Percentiles rank a stretch among this genome's conserved stretches.
Conservation (phyloP, 768 basidiomycete species). For the Suillus ampliporus region DNA sequence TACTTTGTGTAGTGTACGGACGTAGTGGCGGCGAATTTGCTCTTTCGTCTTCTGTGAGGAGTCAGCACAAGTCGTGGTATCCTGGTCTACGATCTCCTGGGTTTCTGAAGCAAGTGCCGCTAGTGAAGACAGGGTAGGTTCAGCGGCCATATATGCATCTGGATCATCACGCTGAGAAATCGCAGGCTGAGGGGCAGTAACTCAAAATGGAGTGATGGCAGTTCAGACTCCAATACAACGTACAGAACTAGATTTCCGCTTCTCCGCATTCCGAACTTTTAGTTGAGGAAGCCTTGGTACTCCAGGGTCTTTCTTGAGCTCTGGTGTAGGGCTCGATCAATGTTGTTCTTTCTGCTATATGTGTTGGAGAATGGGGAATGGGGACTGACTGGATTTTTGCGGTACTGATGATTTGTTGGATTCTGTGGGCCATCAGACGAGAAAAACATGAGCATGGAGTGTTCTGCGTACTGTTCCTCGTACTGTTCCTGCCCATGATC, state of each 20-base stretch:
- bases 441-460: background rate
- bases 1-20: conserved; percentile 86
- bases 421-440: conserved; percentile 21
- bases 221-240: conserved; percentile 25
- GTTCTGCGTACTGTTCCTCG: conserved; percentile 36
- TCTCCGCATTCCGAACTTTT: conserved; percentile 62
- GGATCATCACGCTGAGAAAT: conserved; percentile 44
- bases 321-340: conserved; percentile 41
- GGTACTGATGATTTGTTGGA: conserved; percentile 28
- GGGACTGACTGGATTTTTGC: conserved; percentile 31
- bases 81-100: conserved; percentile 16
- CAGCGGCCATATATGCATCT: conserved; percentile 75
- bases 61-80: conserved; percentile 40
- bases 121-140: conserved; percentile 69
- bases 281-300: conserved; percentile 81
- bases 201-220: background rate
- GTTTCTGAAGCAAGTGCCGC: conserved; percentile 51
- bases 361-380: background rate
- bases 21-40: conserved; percentile 73
- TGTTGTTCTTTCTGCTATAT: conserved; percentile 8
- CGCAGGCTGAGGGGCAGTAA: conserved; percentile 20
- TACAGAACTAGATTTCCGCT: conserved; percentile 49
- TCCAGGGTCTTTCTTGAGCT: conserved; percentile 89
- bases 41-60: conserved; percentile 60
- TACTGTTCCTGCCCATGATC: conserved; percentile 38